phyloP scores from a whole-genome alignment of 768 basidiomycete genomes.

The Dentipellis sp. region DNA sequence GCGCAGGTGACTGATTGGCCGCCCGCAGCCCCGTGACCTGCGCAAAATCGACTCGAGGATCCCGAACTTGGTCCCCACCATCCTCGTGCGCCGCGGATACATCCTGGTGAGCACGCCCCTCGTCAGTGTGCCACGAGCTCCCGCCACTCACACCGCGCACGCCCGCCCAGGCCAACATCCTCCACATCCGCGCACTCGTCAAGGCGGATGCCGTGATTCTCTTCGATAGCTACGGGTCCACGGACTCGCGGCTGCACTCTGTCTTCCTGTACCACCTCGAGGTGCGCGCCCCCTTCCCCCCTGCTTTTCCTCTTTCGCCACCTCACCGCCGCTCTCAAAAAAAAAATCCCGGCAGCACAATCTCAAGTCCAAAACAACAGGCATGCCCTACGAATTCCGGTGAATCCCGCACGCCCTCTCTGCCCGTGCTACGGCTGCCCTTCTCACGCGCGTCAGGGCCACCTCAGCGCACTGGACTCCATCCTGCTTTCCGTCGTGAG shows the following conservation, averaged over 20 bases:
- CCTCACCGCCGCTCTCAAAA: neutral
- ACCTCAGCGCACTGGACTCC: slow-evolving; percentile 81
- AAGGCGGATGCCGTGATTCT: slow-evolving; percentile 88
- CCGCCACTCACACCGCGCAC: slow-evolving; percentile 3
- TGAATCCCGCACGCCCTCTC: slow-evolving; percentile 21
- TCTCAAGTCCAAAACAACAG: slow-evolving; percentile 58
- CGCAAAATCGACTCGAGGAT: slow-evolving; percentile 94
- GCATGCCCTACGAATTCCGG: slow-evolving; percentile 86
- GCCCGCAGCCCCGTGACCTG: slow-evolving; percentile 77
- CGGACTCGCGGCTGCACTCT: slow-evolving; percentile 78
- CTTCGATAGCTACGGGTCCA: slow-evolving; percentile 87
- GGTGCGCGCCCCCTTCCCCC: slow-evolving; percentile 30
- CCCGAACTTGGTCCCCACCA: slow-evolving; percentile 91
- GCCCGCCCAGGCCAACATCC: slow-evolving; percentile 65
- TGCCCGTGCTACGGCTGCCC: slow-evolving; percentile 13
- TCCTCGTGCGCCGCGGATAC: slow-evolving; percentile 80
- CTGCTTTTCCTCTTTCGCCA: slow-evolving; percentile 6
- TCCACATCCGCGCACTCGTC: slow-evolving; percentile 91
- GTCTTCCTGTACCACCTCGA: slow-evolving; percentile 85
- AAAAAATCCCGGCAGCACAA: slow-evolving; percentile 52
- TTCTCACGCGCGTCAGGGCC: slow-evolving; percentile 3
- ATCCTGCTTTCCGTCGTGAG: slow-evolving; percentile 85
- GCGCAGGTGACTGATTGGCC: slow-evolving; percentile 10
- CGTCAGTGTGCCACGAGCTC: neutral
- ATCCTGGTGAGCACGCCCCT: slow-evolving; percentile 51